Evolutionary conservation across 2,329 filamentous ascomycete species (phyloP).

Genomic region (Stachybotrys chartarum): DNA sequence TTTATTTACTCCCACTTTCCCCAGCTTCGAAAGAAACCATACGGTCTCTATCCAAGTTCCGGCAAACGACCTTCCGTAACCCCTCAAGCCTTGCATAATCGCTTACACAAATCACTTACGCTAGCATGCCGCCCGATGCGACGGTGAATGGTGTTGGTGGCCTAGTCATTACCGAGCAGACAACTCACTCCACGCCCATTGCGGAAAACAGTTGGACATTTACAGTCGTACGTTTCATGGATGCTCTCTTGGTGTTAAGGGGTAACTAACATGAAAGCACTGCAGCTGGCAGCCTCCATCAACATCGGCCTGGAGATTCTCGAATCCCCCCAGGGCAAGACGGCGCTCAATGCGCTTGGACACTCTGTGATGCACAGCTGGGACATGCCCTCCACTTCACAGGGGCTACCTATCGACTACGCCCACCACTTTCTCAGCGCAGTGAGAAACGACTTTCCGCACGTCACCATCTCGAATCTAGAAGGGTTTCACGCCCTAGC

Average conservation of each 20-base stretch:
- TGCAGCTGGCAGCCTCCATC: neutral
- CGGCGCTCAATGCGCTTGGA: neutral
- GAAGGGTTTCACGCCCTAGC: neutral
- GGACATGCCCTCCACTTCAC: neutral
- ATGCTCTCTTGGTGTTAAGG: neutral
- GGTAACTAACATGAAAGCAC: no score
- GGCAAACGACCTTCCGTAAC: no score
- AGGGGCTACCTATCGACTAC: neutral
- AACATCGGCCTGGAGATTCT: neutral
- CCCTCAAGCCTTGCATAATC: no score
- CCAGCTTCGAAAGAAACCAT: no score
- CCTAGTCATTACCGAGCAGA: no score
- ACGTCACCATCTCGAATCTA: neutral
- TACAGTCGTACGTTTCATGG: neutral
- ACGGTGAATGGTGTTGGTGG: no score
- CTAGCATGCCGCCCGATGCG: no score
- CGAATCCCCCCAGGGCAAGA: neutral
- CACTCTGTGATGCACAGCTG: neutral
- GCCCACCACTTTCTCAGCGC: constrained; percentile 1
- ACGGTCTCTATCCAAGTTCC: no score
- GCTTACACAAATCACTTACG: no score
- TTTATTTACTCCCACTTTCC: no score
- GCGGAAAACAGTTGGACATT: neutral
- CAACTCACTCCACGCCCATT: neutral
- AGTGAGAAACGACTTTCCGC: neutral